A percentile compares a stretch with the other conserved stretches of the same genome.
Evolutionary conservation across 2,329 filamentous ascomycete species (phyloP).

Genomic region (Lizonia empirigonia): DNA sequence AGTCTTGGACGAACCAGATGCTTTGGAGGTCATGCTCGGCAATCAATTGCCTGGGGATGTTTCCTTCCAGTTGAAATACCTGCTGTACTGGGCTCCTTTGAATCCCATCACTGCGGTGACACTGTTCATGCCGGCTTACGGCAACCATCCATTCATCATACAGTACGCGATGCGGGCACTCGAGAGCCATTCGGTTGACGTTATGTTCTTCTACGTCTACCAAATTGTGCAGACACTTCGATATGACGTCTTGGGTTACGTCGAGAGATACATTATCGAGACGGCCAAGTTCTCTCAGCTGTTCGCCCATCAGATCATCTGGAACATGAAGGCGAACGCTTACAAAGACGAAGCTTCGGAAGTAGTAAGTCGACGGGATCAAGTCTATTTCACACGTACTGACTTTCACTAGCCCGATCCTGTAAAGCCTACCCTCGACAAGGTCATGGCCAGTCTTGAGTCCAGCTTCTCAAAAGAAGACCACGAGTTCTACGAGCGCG

Average conservation of each 20-base stretch:
- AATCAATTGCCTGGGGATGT: slow-evolving; percentile 78
- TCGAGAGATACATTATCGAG: slow-evolving; percentile 94
- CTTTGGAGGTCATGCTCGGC: slow-evolving; percentile 80
- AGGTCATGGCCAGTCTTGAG: slow-evolving; percentile 84
- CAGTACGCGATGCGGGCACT: slow-evolving; percentile 97
- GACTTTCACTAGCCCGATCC: slow-evolving; percentile 70
- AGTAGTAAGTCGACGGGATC: slow-evolving; percentile 62
- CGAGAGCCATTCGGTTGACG: slow-evolving; percentile 92
- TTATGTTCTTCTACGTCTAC: slow-evolving; percentile 98
- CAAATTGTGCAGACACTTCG: slow-evolving; percentile 96
- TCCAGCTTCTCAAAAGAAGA: slow-evolving; percentile 80
- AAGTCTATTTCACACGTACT: neutral
- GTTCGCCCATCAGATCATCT: slow-evolving; percentile 99
- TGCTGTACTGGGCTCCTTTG: slow-evolving; percentile 90
- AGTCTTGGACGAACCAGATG: slow-evolving; percentile 79
- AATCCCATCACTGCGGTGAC: slow-evolving; percentile 93
- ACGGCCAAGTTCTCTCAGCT: slow-evolving; percentile 97
- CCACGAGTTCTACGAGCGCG: slow-evolving; percentile 85
- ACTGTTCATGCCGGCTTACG: slow-evolving; percentile 88
- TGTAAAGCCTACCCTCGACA: slow-evolving; percentile 91
- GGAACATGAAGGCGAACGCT: slow-evolving; percentile 99
- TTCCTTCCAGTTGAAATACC: slow-evolving; percentile 80
- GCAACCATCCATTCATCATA: slow-evolving; percentile 88
- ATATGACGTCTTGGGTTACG: slow-evolving; percentile 91
- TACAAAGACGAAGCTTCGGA: slow-evolving; percentile 96